Evolutionary conservation across 768 basidiomycete species (phyloP), one percentile per base, ranked within the genome.

Genomic region (Naganishia friedmannii): DNA sequence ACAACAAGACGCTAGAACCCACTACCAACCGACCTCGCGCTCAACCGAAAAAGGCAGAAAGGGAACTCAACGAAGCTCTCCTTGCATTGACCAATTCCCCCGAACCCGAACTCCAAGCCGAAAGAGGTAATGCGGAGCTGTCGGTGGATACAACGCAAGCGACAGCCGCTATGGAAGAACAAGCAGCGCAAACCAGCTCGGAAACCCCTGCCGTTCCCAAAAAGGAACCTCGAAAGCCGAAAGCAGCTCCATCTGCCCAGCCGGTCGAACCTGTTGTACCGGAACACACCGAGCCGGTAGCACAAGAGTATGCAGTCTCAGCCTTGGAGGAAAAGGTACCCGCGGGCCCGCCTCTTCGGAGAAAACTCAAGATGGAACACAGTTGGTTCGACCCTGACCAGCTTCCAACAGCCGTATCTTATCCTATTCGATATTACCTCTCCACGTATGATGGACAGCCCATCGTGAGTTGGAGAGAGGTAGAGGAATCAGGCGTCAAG

Each of bases 351-450:
- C 37, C 60, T n/a, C 60, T 42, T n/a, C 60, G 60, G 0, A 46
- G 60, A 46, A 63, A 63, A 26, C 60, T 63, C n/a, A 63, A 63
- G 28, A 63, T 63, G 37, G 60, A 63, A 63, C 60, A 63, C 15
- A 45, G 34, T 17, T 63, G 60, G 60, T 42, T 63, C 26, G 39
- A 42, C 13, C 39, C 60, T 17, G 60, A 63, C 26, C 37, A 63
- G n/a, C 60, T 63, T 26, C 39, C 60, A 0, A 45, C 39, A 26
- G 60, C 60, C 2, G 60, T 63, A 17, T 42, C 60, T 10, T 63
- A 63, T 28, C 42, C 60, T 17, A 1, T 63, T 2, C 60, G 60
- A 26, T 63, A 63, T 29, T 63, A 63, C 42, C 37, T 63, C 39
- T 45, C 32, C 34, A 15, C 57, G 8, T 17, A 12, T 6, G 60